Base-by-base conservation (phyloP, 495 filamentous ascomycete species). In the Penicillium paxilli region DNA sequence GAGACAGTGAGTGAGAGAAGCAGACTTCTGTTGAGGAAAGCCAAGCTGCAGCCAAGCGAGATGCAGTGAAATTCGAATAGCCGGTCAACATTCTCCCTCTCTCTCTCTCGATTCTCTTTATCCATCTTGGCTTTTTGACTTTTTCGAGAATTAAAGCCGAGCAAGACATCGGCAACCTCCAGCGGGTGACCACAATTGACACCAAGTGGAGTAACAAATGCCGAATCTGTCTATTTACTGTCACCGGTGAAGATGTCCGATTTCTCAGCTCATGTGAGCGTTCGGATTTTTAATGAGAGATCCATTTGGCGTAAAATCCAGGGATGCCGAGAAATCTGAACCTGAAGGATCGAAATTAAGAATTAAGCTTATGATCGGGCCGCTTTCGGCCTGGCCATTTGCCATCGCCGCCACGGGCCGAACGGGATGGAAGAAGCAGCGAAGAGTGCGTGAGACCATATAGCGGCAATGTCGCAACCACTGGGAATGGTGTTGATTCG, bases 221-320 rank as follows among this genome's bases (percentile, higher is more conserved):
- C 54, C 54, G 54, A 51, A 26, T n/a, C 28, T 25, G 48, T 47
- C 42, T 48, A 26, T 38, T 23, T 47, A 38, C 40, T 46, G 44
- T 57, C 54, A 44, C 48, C 54, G 54, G 54, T 57, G 48, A 57
- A 47, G 42, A 51, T 17, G 21, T 30, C 26, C 14, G 37, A 46
- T n/a, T 8, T 1, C 21, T 42, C 9, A 22, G 9, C 40, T 42
- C 40, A 24, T 42, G 40, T 42, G 40, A 42, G 40, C 20, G 11
- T 42, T 42, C 40, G 17, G 44, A 46, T 28, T 46, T 25, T 44
- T 44, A 19, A 6, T 2, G n/a, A n/a, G 35, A 14, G 30, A 14
- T 12, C 30, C 35, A 38, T n/a, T 38, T 38, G n/a, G 30, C 11
- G 30, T 16, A 20, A 16, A 38, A 38, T 16, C 3, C 35, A 16